Percentiles rank a stretch among this genome's conserved stretches.
Evolutionary conservation across 1,284 basidiomycete species (phyloP).

Genomic region (Hymenochaete sp.): DNA sequence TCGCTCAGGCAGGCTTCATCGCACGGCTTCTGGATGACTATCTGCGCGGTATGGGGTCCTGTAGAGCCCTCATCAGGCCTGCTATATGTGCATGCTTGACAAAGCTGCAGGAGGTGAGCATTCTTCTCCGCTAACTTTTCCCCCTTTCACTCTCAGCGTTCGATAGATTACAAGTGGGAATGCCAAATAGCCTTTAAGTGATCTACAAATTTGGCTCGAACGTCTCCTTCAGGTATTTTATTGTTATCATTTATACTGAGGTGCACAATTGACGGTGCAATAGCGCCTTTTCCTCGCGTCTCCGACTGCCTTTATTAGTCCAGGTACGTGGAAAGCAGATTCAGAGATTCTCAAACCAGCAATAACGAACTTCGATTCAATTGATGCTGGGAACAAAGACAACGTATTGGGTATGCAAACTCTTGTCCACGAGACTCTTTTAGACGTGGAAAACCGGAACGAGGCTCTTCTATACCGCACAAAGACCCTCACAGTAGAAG

Average conservation of each 20-base stretch:
- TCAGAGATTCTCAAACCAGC: conserved; percentile 26
- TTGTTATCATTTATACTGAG: background rate
- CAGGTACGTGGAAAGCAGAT: conserved; percentile 54
- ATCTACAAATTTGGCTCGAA: conserved; percentile 47
- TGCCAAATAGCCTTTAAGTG: conserved; percentile 44
- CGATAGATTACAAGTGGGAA: conserved; percentile 44
- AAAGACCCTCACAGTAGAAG: conserved; percentile 49
- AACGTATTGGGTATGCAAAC: conserved; percentile 17
- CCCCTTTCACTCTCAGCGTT: conserved; percentile 8
- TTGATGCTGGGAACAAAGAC: conserved; percentile 36
- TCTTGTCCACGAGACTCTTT: conserved; percentile 39
- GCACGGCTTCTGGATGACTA: conserved; percentile 74
- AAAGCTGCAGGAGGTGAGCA: conserved; percentile 61
- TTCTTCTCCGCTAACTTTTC: background rate
- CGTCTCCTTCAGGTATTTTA: conserved; percentile 47
- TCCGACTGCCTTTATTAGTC: conserved; percentile 69
- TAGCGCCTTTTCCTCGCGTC: conserved; percentile 57
- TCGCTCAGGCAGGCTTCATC: conserved; percentile 81
- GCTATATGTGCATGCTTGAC: conserved; percentile 59
- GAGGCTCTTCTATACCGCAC: conserved; percentile 70
- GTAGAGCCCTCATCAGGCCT: conserved; percentile 54
- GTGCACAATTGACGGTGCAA: conserved; percentile 3
- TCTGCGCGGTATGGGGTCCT: conserved; percentile 60
- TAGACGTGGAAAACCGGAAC: conserved; percentile 60
- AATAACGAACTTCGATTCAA: conserved; percentile 1